Base-by-base conservation (phyloP, 768 basidiomycete species). In the Melanogaster broomeanus region DNA sequence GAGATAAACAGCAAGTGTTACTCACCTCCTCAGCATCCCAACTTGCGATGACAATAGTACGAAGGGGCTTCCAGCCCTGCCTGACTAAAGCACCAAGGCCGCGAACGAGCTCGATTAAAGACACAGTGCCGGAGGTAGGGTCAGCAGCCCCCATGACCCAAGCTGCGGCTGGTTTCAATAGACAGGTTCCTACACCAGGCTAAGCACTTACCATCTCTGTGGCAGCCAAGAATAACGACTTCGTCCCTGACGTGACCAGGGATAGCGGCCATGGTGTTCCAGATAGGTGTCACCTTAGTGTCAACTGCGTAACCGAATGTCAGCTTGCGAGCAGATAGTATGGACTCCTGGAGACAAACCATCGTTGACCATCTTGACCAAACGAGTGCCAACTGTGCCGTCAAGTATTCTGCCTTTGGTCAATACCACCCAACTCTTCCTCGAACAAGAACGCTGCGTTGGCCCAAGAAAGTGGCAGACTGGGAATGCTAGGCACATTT, bases 401-500 rank as follows among this genome's bases (percentile, higher is more conserved):
- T 72, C 76, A 31, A 86, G 68, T 31, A 60, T 66, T 47, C 72
- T 48, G 61, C 67, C 53, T 74, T 66, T 57, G n/a, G 42, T 75
- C 68, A 22, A 76, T 56, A 15, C 71, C 70, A 5, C 68, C 74
- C 35, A 83, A 78, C 58, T 82, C 81, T 51, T 80, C 67, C 37
- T 68, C 74, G 9, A 93, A 72, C 8, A 94, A 71, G 16, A 78
- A 76, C 54, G 85, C 69, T 1, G 92, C 94, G 62, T 94, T 96
- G 41, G 76, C 71, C 86, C 90, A 95, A 0, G 88, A 91, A 56
- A 97, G 82, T 1, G 96, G 96, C n/a, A 98, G 69, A 61, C 90
- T 93, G 1, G 91, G 90, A 53, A 93, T 93, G 16, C 63, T 67
- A 2, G 90, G 89, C 33, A 87, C 79, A 58, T 86, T 90, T 38